A percentile compares a stretch with the other conserved stretches of the same genome.
Conservation (phyloP, 441 rosid species). For the Biscutella laevigata region DNA sequence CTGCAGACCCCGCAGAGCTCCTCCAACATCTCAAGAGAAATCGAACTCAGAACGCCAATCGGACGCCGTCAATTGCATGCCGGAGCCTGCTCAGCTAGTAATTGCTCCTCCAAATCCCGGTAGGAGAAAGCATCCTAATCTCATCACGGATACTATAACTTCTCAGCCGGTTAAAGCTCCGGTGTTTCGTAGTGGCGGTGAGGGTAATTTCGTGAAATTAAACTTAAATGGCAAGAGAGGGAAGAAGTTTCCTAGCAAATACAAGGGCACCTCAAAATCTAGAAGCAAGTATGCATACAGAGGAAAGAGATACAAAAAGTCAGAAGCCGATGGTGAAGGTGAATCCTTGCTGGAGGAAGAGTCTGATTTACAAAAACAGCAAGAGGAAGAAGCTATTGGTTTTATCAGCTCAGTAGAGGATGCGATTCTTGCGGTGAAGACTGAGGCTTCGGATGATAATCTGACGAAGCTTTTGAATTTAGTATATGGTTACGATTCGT, state of each 20-base stretch:
- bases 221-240: constrained; percentile 47
- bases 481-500: constrained; percentile 65
- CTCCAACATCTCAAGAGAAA: constrained; percentile 38
- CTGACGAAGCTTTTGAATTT: constrained; percentile 55
- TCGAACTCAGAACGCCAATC: too few relatives aligned
- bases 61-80: background rate
- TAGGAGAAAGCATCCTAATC: constrained; percentile 45
- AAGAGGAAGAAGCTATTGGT: constrained; percentile 22
- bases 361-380: constrained; percentile 23
- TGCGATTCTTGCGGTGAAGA: constrained; percentile 39
- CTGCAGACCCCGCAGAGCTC: constrained; percentile 40
- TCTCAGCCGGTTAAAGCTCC: constrained; percentile 41
- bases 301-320: constrained; percentile 38
- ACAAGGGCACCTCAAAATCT: constrained; percentile 24
- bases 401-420: constrained; percentile 33
- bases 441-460: constrained; percentile 56
- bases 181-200: constrained; percentile 31
- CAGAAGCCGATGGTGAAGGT: constrained; percentile 30
- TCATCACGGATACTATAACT: constrained; percentile 45
- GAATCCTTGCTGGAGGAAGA: constrained; percentile 40
- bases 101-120: constrained; percentile 16
- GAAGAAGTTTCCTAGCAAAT: constrained; percentile 47
- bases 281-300: constrained; percentile 30
- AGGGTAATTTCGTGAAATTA: constrained; percentile 83
- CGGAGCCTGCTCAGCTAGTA: constrained; percentile 2